phyloP scores from a whole-genome alignment of 1,284 basidiomycete genomes.

The Coriolopsis trogii region DNA sequence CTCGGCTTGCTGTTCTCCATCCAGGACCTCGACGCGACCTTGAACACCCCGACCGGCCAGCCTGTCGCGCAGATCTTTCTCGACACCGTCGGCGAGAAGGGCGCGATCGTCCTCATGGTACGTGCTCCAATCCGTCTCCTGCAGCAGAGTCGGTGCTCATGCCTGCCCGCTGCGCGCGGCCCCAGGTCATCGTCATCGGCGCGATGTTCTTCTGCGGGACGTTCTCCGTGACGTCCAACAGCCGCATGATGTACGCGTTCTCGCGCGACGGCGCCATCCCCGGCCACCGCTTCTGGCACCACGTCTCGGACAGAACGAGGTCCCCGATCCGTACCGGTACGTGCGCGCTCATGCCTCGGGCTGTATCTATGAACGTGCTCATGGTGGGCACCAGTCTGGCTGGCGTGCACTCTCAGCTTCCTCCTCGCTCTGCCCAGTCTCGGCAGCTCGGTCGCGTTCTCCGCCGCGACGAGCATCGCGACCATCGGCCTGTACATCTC shows the following conservation, averaged over 20 bases:
- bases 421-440: constrained; percentile 72
- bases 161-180: background rate
- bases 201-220: constrained; percentile 77
- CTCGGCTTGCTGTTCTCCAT: constrained; percentile 76
- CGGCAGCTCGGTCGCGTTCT: constrained; percentile 71
- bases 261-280: constrained; percentile 72
- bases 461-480: constrained; percentile 76
- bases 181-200: constrained; percentile 67
- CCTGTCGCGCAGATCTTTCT: constrained; percentile 79
- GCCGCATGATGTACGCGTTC: constrained; percentile 81
- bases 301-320: constrained; percentile 58
- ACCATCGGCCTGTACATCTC: constrained; percentile 80
- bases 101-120: constrained; percentile 74
- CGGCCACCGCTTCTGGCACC: constrained; percentile 65
- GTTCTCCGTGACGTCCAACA: constrained; percentile 78
- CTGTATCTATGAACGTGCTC: too few relatives aligned
- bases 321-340: constrained; percentile 71
- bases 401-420: constrained; percentile 78
- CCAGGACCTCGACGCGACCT: constrained; percentile 62
- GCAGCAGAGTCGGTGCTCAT: background rate
- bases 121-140: constrained; percentile 6
- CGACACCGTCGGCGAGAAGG: constrained; percentile 71
- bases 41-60: constrained; percentile 58
- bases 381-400: constrained; percentile 55
- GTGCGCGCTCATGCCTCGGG: constrained; percentile 15